Percentiles rank a stretch among this genome's conserved stretches.
Conservation (phyloP, 78 protist species). For the Dictyostelium firmibasis region DNA sequence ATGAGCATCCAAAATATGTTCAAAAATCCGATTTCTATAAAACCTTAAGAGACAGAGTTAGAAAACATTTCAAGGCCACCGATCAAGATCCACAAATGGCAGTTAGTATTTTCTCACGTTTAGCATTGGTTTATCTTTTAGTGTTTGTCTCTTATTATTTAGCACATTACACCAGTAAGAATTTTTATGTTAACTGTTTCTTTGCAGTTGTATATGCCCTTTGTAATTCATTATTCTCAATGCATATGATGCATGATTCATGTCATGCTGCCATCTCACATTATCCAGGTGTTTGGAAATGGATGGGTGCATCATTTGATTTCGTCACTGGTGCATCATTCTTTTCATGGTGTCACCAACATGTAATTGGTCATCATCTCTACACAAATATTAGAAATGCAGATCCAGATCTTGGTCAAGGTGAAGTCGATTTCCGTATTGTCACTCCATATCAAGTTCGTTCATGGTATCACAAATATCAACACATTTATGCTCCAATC, state of each 20-base stretch:
- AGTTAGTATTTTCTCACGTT: constrained; percentile 21
- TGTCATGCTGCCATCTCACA: constrained; percentile 55
- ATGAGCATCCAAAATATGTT: constrained; percentile 61
- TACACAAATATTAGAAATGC: constrained; percentile 68
- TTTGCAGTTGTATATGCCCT: constrained; percentile 23
- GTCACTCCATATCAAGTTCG: constrained; percentile 41
- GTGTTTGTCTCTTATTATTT: not conserved
- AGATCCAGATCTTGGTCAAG: constrained; percentile 70
- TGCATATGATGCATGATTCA: constrained; percentile 74
- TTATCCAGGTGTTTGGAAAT: constrained; percentile 41
- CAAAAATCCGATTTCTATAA: constrained; percentile 42
- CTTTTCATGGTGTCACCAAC: constrained; percentile 76
- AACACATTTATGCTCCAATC: constrained; percentile 79
- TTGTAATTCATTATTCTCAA: constrained; percentile 16
- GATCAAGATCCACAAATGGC: constrained; percentile 65
- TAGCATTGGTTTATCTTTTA: constrained; percentile 9
- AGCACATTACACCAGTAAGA: constrained; percentile 19
- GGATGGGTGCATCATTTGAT: constrained; percentile 37
- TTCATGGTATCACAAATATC: constrained; percentile 66
- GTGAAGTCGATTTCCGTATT: constrained; percentile 62
- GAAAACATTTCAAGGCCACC: constrained; percentile 17
- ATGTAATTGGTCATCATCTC: constrained; percentile 74
- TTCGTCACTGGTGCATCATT: constrained; percentile 50
- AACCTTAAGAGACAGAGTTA: constrained; percentile 31
- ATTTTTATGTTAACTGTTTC: not conserved